These are phyloP conservation scores for Suillus alpinus DNA, from an alignment of 768 basidiomycete species.

Conservation along the genomic window DNA sequence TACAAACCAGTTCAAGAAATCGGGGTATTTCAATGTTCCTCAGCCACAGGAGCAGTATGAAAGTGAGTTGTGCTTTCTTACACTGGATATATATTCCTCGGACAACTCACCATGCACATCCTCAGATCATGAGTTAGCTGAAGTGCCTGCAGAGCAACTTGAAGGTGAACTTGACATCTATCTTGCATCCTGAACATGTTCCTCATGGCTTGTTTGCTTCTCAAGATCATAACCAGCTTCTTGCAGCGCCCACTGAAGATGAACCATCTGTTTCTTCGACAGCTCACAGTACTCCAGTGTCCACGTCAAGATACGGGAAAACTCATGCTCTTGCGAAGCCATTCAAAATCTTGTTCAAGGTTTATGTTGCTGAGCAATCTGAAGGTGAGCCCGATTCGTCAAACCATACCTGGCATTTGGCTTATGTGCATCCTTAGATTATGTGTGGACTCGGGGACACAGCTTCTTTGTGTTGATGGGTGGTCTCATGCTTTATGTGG, in stretches of 20 bases:
- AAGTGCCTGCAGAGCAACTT: background rate
- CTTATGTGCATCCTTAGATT: background rate
- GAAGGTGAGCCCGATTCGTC: background rate
- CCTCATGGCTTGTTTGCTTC: background rate
- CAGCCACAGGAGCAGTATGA: background rate
- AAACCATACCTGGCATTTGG: background rate
- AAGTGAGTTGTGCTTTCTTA: background rate
- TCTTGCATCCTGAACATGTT: background rate
- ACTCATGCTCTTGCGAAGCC: background rate
- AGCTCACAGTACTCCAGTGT: background rate
- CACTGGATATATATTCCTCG: background rate
- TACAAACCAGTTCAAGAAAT: background rate
- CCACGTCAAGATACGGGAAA: too few relatives aligned
- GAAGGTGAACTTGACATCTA: background rate
- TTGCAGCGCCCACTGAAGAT: background rate
- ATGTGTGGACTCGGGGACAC: conserved; percentile 7
- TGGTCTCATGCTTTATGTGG: conserved; percentile 15
- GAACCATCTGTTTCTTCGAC: background rate
- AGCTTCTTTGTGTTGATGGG: conserved; percentile 18
- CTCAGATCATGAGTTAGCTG: background rate
- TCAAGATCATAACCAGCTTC: background rate
- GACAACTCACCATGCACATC: background rate
- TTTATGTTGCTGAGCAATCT: background rate
- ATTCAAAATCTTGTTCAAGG: background rate
- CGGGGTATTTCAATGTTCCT: background rate